Base-by-base conservation (phyloP, 331 rosid genomes). In the Cydonia oblonga region DNA sequence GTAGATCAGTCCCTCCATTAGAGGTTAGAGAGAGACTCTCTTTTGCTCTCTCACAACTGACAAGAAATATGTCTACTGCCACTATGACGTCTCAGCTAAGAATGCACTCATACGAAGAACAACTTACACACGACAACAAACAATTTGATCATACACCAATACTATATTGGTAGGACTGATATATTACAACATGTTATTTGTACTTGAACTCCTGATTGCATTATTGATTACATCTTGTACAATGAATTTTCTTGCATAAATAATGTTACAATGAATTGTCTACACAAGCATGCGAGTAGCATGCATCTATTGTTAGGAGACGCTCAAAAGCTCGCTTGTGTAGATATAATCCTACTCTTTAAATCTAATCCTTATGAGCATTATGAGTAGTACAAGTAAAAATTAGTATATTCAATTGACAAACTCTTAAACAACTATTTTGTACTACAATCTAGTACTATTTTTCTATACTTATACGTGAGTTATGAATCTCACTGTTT, bases 21-120 rank as follows among this genome's bases (percentile, higher is more conserved):
- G 28, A 63, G 77, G 72, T 49, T 18, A 11, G n/a, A 58, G n/a
- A 53, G 76, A 77, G 53, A 85, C 85, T 81, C 76, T 82, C 86
- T 77, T 81, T 79, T 49, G 67, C 61, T 75, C 40, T 62, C 2
- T 18, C 2, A 0, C 30, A 2, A 25, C 29, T 26, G 20, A 54
- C 23, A 54, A 9, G 16, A 20, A 54, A 54, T 54, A 54, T 54
- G 0, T 49, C 1, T 1, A 49, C 20, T 18, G 1, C 16, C 9
- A 49, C 2, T 2, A 0, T 49, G 2, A 2, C 1, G 3, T 49
- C 9, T 0, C 3, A 4, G 7, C 9, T 49, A 49, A 49, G 0
- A 49, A 49, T 49, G 1, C 0, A 49, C 9, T 49, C 9, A 49
- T 2, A 49, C 2, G 10, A 6, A 49, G 1, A 49, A 49, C 2